Percentiles rank a stretch among this genome's conserved stretches.
Evolutionary conservation across 148 eudicot genomes (phyloP).

Genomic region (Arbutus unedo): DNA sequence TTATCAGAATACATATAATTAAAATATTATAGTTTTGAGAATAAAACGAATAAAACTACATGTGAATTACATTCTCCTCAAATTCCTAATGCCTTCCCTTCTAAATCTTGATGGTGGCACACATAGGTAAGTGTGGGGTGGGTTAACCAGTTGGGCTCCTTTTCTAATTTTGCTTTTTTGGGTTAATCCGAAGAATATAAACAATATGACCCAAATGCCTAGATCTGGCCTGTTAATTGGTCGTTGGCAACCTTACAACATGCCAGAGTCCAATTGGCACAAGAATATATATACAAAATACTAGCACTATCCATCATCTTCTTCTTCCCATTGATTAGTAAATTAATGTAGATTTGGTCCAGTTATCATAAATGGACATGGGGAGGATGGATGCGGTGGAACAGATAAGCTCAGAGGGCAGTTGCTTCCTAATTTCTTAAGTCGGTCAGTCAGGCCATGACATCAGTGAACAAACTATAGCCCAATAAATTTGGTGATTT

Average conservation of each 20-base stretch:
- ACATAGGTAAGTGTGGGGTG: not conserved
- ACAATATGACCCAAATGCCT: not conserved
- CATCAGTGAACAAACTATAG: not conserved
- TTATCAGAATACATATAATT: too few species aligned
- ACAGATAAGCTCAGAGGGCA: not conserved
- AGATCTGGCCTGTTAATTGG: not conserved
- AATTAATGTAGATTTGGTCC: not conserved
- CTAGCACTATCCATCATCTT: not conserved
- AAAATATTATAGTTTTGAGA: too few species aligned
- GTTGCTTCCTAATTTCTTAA: not conserved
- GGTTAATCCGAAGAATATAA: not conserved
- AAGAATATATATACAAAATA: not conserved
- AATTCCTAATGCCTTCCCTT: not conserved
- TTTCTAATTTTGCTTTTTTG: not conserved
- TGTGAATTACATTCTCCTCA: too few species aligned
- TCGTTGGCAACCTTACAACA: too few species aligned
- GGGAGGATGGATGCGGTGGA: not conserved
- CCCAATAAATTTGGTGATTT: conserved; percentile 1
- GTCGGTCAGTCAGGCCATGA: not conserved
- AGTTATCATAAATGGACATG: conserved; percentile 1
- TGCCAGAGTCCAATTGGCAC: not conserved
- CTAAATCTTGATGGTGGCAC: not conserved
- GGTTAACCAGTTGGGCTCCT: not conserved
- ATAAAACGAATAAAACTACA: too few species aligned
- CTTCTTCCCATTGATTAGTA: not conserved